These are phyloP conservation scores for Boletus coccyginus DNA, from an alignment of 768 basidiomycete species.

Conservation along the genomic window DNA sequence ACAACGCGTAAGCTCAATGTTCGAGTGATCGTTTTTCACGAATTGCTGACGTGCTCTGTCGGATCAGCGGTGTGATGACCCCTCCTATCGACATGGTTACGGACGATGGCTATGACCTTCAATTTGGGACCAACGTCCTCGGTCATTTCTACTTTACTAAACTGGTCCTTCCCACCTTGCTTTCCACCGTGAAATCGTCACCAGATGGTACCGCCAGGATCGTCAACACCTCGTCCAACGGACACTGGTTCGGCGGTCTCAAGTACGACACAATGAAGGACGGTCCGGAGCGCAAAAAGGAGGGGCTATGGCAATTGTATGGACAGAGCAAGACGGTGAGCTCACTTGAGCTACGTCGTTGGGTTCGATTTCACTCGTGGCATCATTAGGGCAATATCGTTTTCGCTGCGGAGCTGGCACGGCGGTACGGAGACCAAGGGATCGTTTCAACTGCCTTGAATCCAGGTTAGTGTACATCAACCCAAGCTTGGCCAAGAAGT, in stretches of 20 bases:
- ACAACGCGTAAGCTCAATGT: slow-evolving; percentile 27
- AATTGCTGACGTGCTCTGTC: not conserved
- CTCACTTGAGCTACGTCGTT: not conserved
- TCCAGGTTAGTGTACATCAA: slow-evolving; percentile 31
- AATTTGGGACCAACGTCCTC: slow-evolving; percentile 39
- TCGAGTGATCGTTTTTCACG: not conserved
- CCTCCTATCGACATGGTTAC: slow-evolving; percentile 32
- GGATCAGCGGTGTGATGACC: slow-evolving; percentile 31
- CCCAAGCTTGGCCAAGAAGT: not conserved
- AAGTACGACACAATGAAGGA: slow-evolving; percentile 30
- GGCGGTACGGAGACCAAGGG: slow-evolving; percentile 42
- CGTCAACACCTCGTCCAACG: slow-evolving; percentile 34
- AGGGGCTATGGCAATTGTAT: slow-evolving; percentile 6
- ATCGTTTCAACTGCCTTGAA: slow-evolving; percentile 44
- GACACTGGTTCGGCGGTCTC: slow-evolving; percentile 21
- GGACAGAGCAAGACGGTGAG: slow-evolving; percentile 34
- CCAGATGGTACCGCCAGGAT: slow-evolving; percentile 34
- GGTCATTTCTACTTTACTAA: slow-evolving; percentile 37
- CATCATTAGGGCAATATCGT: slow-evolving; percentile 41
- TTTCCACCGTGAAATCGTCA: slow-evolving; percentile 29
- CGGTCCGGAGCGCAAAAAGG: slow-evolving; percentile 16
- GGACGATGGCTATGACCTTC: slow-evolving; percentile 40
- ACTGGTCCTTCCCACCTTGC: slow-evolving; percentile 34
- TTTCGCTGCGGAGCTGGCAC: slow-evolving; percentile 40
- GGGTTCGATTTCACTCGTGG: not conserved